Base-by-base conservation (phyloP, 495 filamentous ascomycete species). In the Podospora conica region DNA sequence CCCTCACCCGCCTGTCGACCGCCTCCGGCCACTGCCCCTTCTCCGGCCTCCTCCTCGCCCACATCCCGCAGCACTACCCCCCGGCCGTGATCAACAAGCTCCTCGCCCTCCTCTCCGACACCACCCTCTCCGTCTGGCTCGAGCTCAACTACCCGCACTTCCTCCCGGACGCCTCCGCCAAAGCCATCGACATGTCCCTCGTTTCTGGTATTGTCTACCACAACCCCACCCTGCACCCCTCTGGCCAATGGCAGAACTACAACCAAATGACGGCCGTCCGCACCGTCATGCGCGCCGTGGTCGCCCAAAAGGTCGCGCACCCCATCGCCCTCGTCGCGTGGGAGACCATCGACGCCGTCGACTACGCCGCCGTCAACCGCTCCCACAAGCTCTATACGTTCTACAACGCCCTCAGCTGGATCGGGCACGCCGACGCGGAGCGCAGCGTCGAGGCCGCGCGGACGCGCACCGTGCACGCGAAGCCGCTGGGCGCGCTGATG, bases 361-460 rank as follows among this genome's bases (percentile, higher is more conserved):
- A 80, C 1, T 84, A 86, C 70, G 81, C 85, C 0, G 79, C 87
- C 6, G 72, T 85, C 57, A 78, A 80, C 61, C 74, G 86, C 63
- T 79, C 81, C 11, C 75, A 84, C 57, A 80, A 83, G 57, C 86
- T 83, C 82, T 84, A 79, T 66, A 82, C 77, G 48, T 87, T 85
- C 63, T 85, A 87, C 73, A 85, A 81, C 64, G 80, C 80, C 3
- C 70, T 86, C 18, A 69, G 79, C 3, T 86, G 80, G 80, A 83
- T 86, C 60, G 79, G 82, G 9, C 58, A 78, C 20, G 69, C 75
- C 27, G 71, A 76, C 18, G 79, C 83, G 10, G 70, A 86, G 11
- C 66, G 66, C 18, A 72, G 84, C 66, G 75, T 80, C 15, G 65
- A 69, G 9, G 59, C 79, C 9, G 78, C 79, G 54, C 68, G 67